A percentile compares a stretch with the other conserved stretches of the same genome.
Conservation (phyloP, 345 rosid species). For the Gossypium herbaceum region DNA sequence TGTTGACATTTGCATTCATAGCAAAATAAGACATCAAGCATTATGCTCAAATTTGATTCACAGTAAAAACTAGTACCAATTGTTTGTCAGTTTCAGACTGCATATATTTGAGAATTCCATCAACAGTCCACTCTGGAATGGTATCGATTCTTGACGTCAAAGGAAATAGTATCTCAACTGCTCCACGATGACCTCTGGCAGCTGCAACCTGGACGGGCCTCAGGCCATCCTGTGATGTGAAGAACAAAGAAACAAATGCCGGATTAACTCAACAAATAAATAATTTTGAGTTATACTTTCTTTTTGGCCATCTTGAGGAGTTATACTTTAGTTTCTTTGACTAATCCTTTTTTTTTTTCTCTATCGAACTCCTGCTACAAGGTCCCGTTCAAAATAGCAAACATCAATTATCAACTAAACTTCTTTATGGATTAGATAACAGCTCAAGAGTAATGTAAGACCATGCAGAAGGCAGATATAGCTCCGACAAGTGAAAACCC, state of each 20-base stretch:
- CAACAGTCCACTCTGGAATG: conserved; percentile 70
- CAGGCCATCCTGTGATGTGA: conserved; percentile 62
- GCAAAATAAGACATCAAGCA: not conserved
- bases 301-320: not conserved
- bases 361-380: not conserved
- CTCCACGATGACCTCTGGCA: conserved; percentile 54
- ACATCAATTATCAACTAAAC: not conserved
- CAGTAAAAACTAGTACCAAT: conserved; percentile 26
- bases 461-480: not conserved
- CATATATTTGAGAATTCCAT: conserved; percentile 59
- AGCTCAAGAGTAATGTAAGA: not conserved
- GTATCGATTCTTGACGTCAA: conserved; percentile 48
- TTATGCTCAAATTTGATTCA: conserved; percentile 3
- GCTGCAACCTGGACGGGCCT: conserved; percentile 87
- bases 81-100: conserved; percentile 49
- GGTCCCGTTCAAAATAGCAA: not conserved
- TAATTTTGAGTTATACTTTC: not conserved
- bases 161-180: conserved; percentile 73
- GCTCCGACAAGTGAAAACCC: not conserved
- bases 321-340: not conserved
- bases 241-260: not conserved
- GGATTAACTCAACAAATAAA: conserved; percentile 19
- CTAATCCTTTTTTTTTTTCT: not conserved
- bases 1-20: not conserved
- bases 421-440: not conserved